Conservation (phyloP, 2,329 filamentous ascomycete species). For the Cephalotrichum gorgonifer region DNA sequence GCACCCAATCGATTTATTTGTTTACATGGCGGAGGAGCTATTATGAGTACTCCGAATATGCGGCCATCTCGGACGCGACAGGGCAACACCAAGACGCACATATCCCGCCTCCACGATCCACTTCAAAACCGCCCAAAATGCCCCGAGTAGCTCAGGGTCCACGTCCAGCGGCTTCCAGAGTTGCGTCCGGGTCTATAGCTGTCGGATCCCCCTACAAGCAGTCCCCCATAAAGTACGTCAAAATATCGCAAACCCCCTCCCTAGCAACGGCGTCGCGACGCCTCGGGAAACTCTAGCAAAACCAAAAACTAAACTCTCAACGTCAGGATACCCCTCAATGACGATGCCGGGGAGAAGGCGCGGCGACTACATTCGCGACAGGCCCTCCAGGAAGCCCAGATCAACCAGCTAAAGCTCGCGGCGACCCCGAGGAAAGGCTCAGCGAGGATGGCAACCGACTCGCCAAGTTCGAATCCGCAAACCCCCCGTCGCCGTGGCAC, state of each 20-base stretch:
- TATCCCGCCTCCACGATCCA: constrained; percentile 1
- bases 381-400: constrained; percentile 78
- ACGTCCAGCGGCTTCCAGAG: constrained; percentile 36
- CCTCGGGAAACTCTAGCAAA: not conserved
- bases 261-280: constrained; percentile 9
- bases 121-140: constrained; percentile 27
- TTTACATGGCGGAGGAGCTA: too few relatives aligned
- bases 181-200: constrained; percentile 33
- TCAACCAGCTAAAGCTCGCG: constrained; percentile 82
- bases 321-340: constrained; percentile 81
- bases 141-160: constrained; percentile 47
- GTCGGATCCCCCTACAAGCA: constrained; percentile 43
- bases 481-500: constrained; percentile 35
- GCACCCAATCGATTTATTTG: constrained; percentile 1
- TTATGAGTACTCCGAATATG: not conserved
- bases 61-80: not conserved
- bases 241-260: constrained; percentile 1
- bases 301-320: not conserved
- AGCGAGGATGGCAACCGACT: constrained; percentile 43
- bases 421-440: constrained; percentile 59
- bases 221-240: constrained; percentile 44
- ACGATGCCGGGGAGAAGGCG: constrained; percentile 88
- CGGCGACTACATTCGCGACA: constrained; percentile 78
- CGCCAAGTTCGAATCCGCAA: constrained; percentile 42
- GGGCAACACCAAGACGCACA: constrained; percentile 2